Evolutionary conservation across 768 basidiomycete genomes (phyloP).

Genomic region (Phylloporus sp.): DNA sequence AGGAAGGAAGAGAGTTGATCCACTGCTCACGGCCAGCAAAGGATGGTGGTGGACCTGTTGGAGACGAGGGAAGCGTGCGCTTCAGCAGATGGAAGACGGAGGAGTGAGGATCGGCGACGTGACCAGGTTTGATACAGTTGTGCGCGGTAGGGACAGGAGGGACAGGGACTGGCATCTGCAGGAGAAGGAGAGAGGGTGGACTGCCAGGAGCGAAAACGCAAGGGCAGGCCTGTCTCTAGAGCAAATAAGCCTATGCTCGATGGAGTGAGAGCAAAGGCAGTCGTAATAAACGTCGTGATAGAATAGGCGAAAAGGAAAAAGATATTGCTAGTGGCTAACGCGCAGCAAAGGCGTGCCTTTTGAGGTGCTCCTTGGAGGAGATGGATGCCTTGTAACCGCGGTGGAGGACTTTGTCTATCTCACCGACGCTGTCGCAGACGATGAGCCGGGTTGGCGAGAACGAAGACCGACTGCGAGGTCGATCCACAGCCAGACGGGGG

Average conservation of each 20-base stretch:
- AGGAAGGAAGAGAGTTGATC: conserved; percentile 65
- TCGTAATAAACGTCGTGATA: conserved; percentile 75
- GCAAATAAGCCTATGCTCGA: conserved; percentile 33
- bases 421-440: conserved; percentile 41
- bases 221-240: conserved; percentile 39
- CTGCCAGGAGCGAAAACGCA: conserved; percentile 43
- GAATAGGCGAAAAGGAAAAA: conserved; percentile 29
- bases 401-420: conserved; percentile 27
- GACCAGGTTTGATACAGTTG: conserved; percentile 51
- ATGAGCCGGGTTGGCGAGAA: conserved; percentile 33
- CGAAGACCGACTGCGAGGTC: conserved; percentile 43
- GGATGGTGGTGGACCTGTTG: conserved; percentile 57
- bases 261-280: conserved; percentile 36
- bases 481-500: conserved; percentile 44
- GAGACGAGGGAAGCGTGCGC: conserved; percentile 54
- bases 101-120: conserved; percentile 31
- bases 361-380: conserved; percentile 42
- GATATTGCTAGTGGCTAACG: conserved; percentile 59
- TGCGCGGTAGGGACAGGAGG: conserved; percentile 58
- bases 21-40: conserved; percentile 67
- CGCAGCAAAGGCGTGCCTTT: conserved; percentile 95
- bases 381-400: conserved; percentile 20
- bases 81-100: conserved; percentile 51
- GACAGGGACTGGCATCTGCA: conserved; percentile 88
- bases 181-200: conserved; percentile 35